Conservation (phyloP, 495 filamentous ascomycete species). For the Immersiella caudata region DNA sequence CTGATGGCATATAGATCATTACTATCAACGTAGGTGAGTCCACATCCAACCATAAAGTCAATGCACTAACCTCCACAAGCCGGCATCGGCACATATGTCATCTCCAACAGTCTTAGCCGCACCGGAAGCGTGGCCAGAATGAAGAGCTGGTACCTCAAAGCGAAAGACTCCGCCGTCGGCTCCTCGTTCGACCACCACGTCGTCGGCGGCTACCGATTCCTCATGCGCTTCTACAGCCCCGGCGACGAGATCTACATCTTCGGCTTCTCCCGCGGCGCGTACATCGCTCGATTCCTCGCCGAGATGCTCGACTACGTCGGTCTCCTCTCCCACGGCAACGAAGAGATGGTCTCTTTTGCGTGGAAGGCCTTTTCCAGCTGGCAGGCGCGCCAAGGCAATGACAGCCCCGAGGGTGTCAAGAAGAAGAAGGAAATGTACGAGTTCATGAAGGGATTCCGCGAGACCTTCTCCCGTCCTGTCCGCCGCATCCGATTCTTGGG, state of each 20-base stretch:
- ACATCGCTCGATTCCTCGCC: conserved; percentile 81
- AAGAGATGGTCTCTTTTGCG: conserved; percentile 81
- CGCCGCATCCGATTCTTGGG: conserved; percentile 71
- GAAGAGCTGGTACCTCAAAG: conserved; percentile 77
- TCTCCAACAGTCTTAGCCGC: conserved; percentile 66
- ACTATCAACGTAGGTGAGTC: conserved; percentile 62
- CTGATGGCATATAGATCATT: conserved; percentile 55
- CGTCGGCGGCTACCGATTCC: conserved; percentile 82
- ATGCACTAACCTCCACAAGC: conserved; percentile 55
- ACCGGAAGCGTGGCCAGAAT: conserved; percentile 64
- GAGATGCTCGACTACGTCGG: conserved; percentile 88
- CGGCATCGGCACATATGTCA: conserved; percentile 86
- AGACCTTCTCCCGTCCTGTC: conserved; percentile 81
- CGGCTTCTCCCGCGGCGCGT: conserved; percentile 85
- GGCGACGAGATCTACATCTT: conserved; percentile 84
- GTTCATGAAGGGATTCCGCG: conserved; percentile 82
- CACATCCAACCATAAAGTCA: not conserved
- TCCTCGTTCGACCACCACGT: conserved; percentile 84
- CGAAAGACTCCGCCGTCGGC: conserved; percentile 83
- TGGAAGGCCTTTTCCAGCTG: conserved; percentile 89
- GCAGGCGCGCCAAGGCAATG: conserved; percentile 67
- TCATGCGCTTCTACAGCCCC: conserved; percentile 81
- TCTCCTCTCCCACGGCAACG: conserved; percentile 78
- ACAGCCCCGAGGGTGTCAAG: conserved; percentile 59
- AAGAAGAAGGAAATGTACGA: conserved; percentile 65